Conservation (phyloP, 495 filamentous ascomycete species). For the Daldinia vernicosa region DNA sequence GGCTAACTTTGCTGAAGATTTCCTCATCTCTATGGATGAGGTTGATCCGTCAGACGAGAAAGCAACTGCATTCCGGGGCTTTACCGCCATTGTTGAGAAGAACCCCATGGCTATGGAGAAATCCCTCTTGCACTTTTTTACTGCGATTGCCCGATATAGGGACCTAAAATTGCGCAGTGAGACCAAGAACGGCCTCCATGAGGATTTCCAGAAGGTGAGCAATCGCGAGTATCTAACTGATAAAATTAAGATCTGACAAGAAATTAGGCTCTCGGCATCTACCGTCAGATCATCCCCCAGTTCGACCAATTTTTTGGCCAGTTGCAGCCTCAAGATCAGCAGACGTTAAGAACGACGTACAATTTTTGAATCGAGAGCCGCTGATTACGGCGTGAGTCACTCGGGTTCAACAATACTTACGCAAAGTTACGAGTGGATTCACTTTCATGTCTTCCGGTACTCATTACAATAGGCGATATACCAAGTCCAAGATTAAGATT, state of each 20-base stretch:
- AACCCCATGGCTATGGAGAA: constrained; percentile 94
- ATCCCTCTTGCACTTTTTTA: constrained; percentile 82
- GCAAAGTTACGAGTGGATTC: constrained; percentile 3
- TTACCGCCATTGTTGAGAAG: constrained; percentile 81
- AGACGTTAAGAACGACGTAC: constrained; percentile 54
- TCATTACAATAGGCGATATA: constrained; percentile 5
- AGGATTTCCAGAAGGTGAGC: constrained; percentile 57
- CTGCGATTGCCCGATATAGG: constrained; percentile 79
- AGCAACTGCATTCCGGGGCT: constrained; percentile 89
- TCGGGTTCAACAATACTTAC: neutral
- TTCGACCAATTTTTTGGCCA: constrained; percentile 81
- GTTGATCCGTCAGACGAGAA: constrained; percentile 94
- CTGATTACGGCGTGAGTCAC: neutral
- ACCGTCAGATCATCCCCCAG: constrained; percentile 84
- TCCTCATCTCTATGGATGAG: constrained; percentile 81
- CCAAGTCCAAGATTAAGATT: constrained; percentile 6
- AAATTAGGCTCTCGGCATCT: constrained; percentile 77
- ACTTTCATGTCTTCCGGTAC: constrained; percentile 1
- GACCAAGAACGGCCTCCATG: constrained; percentile 57
- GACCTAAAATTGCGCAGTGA: constrained; percentile 60
- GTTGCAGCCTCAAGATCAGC: constrained; percentile 69
- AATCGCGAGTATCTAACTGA: neutral
- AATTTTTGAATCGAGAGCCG: constrained; percentile 26
- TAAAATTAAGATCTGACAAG: constrained; percentile 20
- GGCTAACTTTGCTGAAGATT: constrained; percentile 79